These are phyloP conservation scores for Aschersonia sp. DNA, from an alignment of 2,329 filamentous ascomycete genomes.

Conservation along the genomic window DNA sequence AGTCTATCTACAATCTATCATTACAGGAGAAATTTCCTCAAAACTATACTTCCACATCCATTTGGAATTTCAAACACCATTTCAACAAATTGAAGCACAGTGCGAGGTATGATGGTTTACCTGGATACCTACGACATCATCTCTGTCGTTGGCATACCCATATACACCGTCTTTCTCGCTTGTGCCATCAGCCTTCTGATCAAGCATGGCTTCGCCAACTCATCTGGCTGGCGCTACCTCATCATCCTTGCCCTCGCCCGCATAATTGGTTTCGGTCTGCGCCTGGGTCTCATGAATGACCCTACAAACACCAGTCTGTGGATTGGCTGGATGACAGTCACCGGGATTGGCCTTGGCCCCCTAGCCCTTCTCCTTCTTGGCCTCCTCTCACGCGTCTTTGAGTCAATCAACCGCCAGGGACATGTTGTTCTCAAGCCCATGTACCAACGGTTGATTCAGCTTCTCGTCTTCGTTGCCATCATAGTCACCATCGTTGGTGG, in stretches of 20 bases:
- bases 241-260: constrained; percentile 42
- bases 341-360: constrained; percentile 23
- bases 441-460: constrained; percentile 20
- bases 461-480: constrained; percentile 26
- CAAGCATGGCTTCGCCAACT: constrained; percentile 35
- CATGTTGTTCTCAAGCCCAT: constrained; percentile 12
- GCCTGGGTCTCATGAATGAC: constrained; percentile 28
- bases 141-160: constrained; percentile 15
- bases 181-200: constrained; percentile 27
- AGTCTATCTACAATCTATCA: too few species aligned
- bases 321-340: constrained; percentile 16
- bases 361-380: constrained; percentile 27
- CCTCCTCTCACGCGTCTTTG: constrained; percentile 21
- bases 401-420: constrained; percentile 29
- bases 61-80: neutral
- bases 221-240: constrained; percentile 46
- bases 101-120: constrained; percentile 4
- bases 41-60: too few species aligned
- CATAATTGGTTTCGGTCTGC: constrained; percentile 38
- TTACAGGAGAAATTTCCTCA: too few species aligned
- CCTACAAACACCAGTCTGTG: constrained; percentile 26
- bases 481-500: constrained; percentile 18
- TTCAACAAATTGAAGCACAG: neutral
- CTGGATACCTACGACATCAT: constrained; percentile 16
- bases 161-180: constrained; percentile 15